Conservation (phyloP, 352 stramenopile genomes). For the Pythium myriotylum region DNA sequence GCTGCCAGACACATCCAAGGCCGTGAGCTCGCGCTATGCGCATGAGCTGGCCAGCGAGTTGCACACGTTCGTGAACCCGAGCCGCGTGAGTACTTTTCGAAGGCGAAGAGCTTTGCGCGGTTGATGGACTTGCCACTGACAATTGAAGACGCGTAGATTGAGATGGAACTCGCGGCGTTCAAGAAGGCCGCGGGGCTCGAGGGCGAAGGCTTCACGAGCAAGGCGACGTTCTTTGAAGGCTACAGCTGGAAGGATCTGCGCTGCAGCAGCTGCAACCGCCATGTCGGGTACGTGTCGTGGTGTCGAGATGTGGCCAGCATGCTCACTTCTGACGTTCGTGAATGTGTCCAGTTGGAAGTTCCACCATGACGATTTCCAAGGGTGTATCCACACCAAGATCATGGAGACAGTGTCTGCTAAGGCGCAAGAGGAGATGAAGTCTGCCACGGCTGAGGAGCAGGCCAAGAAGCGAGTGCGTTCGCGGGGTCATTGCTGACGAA, state of each 20-base stretch:
- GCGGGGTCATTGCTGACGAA: not conserved
- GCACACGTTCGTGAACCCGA: slow-evolving; percentile 81
- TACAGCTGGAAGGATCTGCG: slow-evolving; percentile 84
- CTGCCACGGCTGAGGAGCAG: slow-evolving; percentile 31
- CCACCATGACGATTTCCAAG: slow-evolving; percentile 75
- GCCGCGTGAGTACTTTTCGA: slow-evolving; percentile 57
- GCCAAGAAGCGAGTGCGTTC: slow-evolving; percentile 26
- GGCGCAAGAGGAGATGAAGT: slow-evolving; percentile 41
- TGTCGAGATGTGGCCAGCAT: too few relatives aligned
- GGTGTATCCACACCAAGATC: slow-evolving; percentile 67
- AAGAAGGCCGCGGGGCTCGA: slow-evolving; percentile 57
- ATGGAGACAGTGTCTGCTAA: slow-evolving; percentile 51
- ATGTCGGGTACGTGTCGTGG: slow-evolving; percentile 53
- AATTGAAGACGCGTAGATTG: too few relatives aligned
- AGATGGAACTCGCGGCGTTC: slow-evolving; percentile 83
- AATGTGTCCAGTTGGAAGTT: slow-evolving; percentile 67
- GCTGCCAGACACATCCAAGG: slow-evolving; percentile 75
- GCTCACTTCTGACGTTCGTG: not conserved
- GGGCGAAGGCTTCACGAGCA: slow-evolving; percentile 66
- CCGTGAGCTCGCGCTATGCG: slow-evolving; percentile 46
- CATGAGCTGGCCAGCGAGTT: slow-evolving; percentile 58
- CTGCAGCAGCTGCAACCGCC: slow-evolving; percentile 73
- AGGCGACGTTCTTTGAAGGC: slow-evolving; percentile 77
- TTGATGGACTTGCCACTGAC: too few relatives aligned
- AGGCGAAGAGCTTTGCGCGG: too few relatives aligned